Percentiles rank a stretch among this genome's conserved stretches.
Conservation (phyloP, 345 rosid species). For the Acer negundo region DNA sequence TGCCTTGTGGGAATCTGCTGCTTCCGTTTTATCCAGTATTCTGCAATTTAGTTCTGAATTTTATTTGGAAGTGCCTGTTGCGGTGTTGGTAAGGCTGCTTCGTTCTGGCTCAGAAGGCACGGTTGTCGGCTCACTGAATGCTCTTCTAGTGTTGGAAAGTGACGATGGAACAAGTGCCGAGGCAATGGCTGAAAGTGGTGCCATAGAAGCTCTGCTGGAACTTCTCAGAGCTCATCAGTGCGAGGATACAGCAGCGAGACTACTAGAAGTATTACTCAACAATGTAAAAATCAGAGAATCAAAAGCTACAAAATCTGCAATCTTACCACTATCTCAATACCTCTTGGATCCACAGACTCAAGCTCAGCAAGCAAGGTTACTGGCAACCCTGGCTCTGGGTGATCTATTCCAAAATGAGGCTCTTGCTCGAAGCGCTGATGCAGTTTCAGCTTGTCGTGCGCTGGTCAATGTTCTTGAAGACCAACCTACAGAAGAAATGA, state of each 20-base stretch:
- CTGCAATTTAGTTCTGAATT: conserved; percentile 96
- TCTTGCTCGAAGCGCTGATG: conserved; percentile 94
- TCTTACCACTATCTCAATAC: conserved; percentile 89
- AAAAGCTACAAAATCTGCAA: conserved; percentile 88
- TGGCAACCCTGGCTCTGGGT: conserved; percentile 95
- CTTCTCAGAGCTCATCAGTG: conserved; percentile 94
- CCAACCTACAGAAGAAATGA: conserved; percentile 99
- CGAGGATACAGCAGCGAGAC: conserved; percentile 95
- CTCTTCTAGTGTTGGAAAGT: conserved; percentile 95
- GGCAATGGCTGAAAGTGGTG: conserved; percentile 99
- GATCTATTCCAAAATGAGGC: conserved; percentile 96
- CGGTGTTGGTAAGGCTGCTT: conserved; percentile 89
- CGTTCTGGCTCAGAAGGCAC: conserved; percentile 86
- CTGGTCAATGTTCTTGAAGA: conserved; percentile 97
- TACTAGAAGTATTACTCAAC: conserved; percentile 90
- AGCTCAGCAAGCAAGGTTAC: conserved; percentile 88
- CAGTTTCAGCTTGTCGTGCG: conserved; percentile 97
- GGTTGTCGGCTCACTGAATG: conserved; percentile 81
- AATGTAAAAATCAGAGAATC: conserved; percentile 96
- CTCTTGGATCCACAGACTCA: conserved; percentile 99
- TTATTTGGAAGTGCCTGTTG: conserved; percentile 94
- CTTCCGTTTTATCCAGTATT: conserved; percentile 79
- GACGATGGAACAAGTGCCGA: conserved; percentile 96
- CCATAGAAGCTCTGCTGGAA: conserved; percentile 96
- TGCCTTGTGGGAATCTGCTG: conserved; percentile 94